phyloP scores from a whole-genome alignment of 305 asterid genomes.

The Solanum hybrid region DNA sequence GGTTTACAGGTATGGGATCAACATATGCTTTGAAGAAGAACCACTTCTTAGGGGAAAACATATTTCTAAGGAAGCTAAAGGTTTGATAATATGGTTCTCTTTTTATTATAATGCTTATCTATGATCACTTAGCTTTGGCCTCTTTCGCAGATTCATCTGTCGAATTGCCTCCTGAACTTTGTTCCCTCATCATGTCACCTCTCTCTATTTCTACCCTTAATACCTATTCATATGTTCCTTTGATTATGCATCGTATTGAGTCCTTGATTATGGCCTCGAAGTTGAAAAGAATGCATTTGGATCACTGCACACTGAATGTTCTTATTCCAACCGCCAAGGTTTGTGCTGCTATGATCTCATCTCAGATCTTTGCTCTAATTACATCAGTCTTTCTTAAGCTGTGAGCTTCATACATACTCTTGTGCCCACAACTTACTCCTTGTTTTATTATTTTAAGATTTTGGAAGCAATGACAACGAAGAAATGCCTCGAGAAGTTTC shows the following conservation, averaged over 20 bases:
- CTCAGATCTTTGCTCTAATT: neutral
- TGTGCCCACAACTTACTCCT: neutral
- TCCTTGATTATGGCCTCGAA: neutral
- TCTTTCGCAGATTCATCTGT: neutral
- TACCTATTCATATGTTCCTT: neutral
- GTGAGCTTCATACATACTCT: neutral
- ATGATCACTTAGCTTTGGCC: neutral
- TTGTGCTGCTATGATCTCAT: neutral
- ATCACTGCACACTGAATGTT: neutral
- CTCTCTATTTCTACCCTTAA: neutral
- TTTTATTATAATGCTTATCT: neutral
- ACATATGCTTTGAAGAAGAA: neutral
- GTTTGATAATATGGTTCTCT: neutral
- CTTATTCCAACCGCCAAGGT: neutral
- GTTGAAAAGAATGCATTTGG: neutral
- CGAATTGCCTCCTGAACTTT: neutral
- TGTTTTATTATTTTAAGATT: neutral
- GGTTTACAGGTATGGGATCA: neutral
- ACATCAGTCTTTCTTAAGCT: neutral
- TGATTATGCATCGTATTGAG: neutral
- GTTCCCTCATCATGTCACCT: neutral
- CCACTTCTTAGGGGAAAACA: neutral
- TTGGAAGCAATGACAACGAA: neutral
- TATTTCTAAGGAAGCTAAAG: neutral
- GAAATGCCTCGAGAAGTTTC: neutral